Conservation (phyloP, 495 filamentous ascomycete species). For the Daldinia childiae region DNA sequence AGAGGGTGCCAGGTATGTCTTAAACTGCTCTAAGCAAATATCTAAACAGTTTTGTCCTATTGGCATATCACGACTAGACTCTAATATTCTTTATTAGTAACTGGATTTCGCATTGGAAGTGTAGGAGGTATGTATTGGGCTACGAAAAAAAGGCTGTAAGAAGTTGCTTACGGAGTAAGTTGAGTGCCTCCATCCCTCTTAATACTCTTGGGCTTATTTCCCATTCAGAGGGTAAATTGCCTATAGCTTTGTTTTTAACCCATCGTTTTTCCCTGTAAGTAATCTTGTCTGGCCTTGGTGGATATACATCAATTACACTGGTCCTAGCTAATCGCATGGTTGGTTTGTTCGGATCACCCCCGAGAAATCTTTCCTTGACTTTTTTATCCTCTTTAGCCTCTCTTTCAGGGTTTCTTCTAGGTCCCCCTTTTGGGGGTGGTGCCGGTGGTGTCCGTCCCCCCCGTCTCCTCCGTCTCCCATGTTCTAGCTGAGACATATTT, state of each 20-base stretch:
- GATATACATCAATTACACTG: neutral
- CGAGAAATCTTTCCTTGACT: too few relatives aligned
- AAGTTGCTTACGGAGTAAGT: constrained; percentile 15
- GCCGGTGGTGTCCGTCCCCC: too few relatives aligned
- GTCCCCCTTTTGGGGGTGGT: too few relatives aligned
- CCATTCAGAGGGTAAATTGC: neutral
- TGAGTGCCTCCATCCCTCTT: neutral
- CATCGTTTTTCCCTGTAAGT: neutral
- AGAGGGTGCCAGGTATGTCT: neutral
- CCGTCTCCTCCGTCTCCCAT: too few relatives aligned
- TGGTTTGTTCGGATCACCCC: neutral
- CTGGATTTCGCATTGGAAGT: neutral
- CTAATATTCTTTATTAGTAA: neutral
- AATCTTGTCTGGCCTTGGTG: neutral
- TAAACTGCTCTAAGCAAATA: neutral
- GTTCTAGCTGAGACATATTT: too few relatives aligned
- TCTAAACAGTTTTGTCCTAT: neutral
- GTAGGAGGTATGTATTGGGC: neutral
- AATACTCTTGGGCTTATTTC: neutral
- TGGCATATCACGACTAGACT: neutral
- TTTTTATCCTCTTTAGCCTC: too few relatives aligned
- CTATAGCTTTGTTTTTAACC: too few relatives aligned
- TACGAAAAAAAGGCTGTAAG: neutral
- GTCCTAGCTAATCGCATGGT: constrained; percentile 2
- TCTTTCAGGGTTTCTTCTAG: too few relatives aligned